Evolutionary conservation across 1,284 basidiomycete genomes (phyloP).

Genomic region (Ustilago nuda): DNA sequence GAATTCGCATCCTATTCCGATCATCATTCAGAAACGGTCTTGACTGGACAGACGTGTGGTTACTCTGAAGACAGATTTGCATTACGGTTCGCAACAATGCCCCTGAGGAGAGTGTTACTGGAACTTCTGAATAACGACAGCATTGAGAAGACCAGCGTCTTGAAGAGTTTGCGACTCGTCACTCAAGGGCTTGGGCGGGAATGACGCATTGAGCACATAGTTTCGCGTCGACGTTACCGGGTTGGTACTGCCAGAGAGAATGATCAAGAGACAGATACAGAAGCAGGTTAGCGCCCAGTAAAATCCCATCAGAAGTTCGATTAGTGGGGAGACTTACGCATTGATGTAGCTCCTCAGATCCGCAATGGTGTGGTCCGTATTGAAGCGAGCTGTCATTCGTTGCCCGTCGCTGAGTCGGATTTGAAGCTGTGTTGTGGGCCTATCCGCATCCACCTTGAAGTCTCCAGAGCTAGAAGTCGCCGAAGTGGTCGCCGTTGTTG

Average conservation of each 20-base stretch:
- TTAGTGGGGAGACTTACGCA: constrained; percentile 76
- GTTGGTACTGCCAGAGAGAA: constrained; percentile 39
- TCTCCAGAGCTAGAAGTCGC: constrained; percentile 62
- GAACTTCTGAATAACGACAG: constrained; percentile 66
- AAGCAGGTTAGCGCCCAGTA: constrained; percentile 2
- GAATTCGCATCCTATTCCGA: background rate
- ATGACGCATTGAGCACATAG: constrained; percentile 63
- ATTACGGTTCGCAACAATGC: constrained; percentile 1
- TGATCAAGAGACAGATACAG: background rate
- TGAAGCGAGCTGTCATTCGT: constrained; percentile 88
- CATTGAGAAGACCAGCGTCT: constrained; percentile 63
- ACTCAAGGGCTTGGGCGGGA: constrained; percentile 66
- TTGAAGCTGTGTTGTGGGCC: constrained; percentile 91
- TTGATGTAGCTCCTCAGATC: constrained; percentile 90
- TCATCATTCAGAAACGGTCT: background rate
- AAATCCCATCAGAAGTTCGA: background rate
- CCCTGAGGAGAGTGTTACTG: constrained; percentile 14
- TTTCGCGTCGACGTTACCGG: constrained; percentile 59
- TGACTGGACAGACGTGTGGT: background rate
- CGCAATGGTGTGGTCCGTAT: constrained; percentile 87
- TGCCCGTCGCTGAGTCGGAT: constrained; percentile 88
- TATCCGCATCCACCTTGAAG: constrained; percentile 82
- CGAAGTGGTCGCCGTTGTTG: constrained; percentile 51
- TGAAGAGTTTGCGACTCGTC: constrained; percentile 62
- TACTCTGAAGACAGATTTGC: background rate